Evolutionary conservation across 371 early-diverging fungal genomes (phyloP), one percentile per base, ranked within the genome.

Genomic region (Mortierella sp.): DNA sequence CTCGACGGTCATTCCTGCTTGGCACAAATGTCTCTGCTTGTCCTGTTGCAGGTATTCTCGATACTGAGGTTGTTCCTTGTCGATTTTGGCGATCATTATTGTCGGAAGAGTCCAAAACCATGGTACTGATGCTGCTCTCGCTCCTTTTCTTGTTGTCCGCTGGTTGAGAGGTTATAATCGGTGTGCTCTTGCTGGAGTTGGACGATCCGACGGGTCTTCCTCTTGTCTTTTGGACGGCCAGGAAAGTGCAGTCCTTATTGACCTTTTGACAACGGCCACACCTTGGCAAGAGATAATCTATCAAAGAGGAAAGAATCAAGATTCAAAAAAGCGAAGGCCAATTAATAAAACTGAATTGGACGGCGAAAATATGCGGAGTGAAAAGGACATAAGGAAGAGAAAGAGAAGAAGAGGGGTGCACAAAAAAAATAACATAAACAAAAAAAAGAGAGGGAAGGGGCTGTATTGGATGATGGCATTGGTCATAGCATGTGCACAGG

Each of bases 251-350:
- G 37, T 61, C 61, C 10, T 61, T 61, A 39, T 61, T 61, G 22
- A 61, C 61, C 61, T 37, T 61, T 61, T 61, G 61, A 22, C 61
- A 61, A 22, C 61, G 61, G 39, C 61, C 61, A 61, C 61, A 61
- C 10, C 61, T 61, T 22, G 61, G 61, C n/a, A 61, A n/a, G 26
- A 43, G 65, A 41, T 64, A 64, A 41, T 39, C 65, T 39, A 26
- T 41, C 13, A 10, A 19, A 48, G 43, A 26, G 65, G n/a, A 29
- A 44, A 66, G 22, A 34, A 14, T 2, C 11, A 22, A 52, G 39
- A 37, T n/a, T 16, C 47, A 47, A 47, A 48, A 47, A 66, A 66
- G 48, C 48, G 0, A 40, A 68, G 10, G n/a, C 14, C 31, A 68
- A 40, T 50, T 39, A 39, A 50, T 50, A 69, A 40, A 26, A 11